These are phyloP conservation scores for Aspergillus pseudoviridinutans DNA, from an alignment of 2,329 filamentous ascomycete species.

Conservation along the genomic window DNA sequence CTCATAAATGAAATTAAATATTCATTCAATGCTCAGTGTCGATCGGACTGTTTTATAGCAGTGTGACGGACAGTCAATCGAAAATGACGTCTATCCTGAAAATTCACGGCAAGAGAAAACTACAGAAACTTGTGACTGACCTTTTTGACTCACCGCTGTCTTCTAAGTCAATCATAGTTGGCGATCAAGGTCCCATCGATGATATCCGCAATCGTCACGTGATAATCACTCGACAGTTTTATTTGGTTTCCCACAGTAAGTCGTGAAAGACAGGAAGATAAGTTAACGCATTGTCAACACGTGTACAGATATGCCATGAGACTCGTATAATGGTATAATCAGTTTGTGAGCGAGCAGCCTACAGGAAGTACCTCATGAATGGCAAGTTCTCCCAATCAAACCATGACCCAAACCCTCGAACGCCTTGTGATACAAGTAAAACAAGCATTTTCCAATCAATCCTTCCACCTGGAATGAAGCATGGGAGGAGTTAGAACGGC, in stretches of 20 bases:
- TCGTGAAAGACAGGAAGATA: neutral
- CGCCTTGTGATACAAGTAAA: conserved; percentile 1
- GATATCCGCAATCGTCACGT: neutral
- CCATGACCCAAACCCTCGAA: neutral
- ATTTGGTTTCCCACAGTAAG: too few species aligned
- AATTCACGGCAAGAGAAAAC: neutral
- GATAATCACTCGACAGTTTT: neutral
- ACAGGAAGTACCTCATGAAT: neutral
- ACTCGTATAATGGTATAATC: neutral
- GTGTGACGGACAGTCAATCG: neutral
- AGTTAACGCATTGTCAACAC: neutral
- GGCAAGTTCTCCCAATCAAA: neutral
- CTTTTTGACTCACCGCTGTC: neutral
- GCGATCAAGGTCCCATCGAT: neutral
- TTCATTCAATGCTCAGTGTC: neutral
- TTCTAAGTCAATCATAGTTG: neutral
- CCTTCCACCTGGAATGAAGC: neutral
- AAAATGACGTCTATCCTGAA: neutral
- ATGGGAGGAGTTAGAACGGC: conserved; percentile 50
- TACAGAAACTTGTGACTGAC: neutral
- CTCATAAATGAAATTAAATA: neutral
- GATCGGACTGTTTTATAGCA: neutral
- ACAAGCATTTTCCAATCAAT: neutral
- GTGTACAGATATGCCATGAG: neutral
- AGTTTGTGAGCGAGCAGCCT: neutral